Base-by-base conservation (phyloP, 768 basidiomycete species). In the Polyporus arcularius region DNA sequence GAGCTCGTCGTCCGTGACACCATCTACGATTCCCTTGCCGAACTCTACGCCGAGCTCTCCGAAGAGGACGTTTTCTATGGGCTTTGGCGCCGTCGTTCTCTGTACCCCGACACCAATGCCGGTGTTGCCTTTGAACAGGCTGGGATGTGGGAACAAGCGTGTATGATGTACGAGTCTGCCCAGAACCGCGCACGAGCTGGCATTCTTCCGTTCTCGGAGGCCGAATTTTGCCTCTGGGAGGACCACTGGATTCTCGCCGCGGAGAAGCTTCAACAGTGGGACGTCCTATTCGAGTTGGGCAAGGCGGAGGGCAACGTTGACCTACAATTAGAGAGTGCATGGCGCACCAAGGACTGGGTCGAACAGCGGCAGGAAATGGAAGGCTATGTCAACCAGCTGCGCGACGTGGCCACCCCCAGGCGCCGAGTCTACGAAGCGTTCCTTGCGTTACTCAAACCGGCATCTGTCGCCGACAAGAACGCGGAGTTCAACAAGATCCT, bases 1-100 rank as follows among this genome's bases (percentile, higher is more conserved):
- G 93, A 97, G 62, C 79, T 84, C 32, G 81, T 82, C 35, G 78
- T 94, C 15, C 87, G 89, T 14, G 95, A 98, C 53, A 89, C 86
- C 47, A 87, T 94, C 47, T 87, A 86, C 58, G 96, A 97, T 71
- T 92, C 97, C 1, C 80, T 99, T 32, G 90, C 94, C 15, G 97
- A 98, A 70, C 80, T 98, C 6, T 99, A 98, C 67, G 94, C 96
- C 0, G 97, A 99, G 70, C 76, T 99, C 46, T 88, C 87, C 2
- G 97, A 99, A 76, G 96, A 98, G 63, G 97, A 99, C 72, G 83
- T 97, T 75, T 97, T 98, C 72, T 96, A 99, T 70, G 97, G 97
- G 0, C 77, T 97, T 16, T 98, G 96, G 92, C 84, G 97, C 32
- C 85, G 90, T 48, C 91, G 97, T 10, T 89, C 87, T 48, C 81